Evolutionary conservation across 2,329 filamentous ascomycete genomes (phyloP).

Genomic region (Exutisphaerella laricina): DNA sequence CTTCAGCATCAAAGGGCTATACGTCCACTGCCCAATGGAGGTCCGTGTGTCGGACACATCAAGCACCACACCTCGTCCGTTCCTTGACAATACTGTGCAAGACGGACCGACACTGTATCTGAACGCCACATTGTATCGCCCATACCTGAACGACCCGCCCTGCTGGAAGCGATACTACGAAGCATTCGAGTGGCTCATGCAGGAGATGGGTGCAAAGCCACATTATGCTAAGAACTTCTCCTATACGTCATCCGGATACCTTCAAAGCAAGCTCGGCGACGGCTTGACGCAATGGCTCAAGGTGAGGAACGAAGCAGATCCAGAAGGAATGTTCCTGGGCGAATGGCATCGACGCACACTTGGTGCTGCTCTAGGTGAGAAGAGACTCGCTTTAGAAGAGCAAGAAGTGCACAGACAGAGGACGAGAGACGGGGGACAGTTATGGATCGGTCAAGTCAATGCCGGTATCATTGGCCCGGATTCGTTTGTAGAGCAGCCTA

Average conservation of each 20-base stretch:
- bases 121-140: constrained; percentile 83
- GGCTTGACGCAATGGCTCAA: constrained; percentile 61
- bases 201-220: constrained; percentile 70
- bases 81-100: constrained; percentile 64
- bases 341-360: constrained; percentile 79
- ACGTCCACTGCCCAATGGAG: constrained; percentile 85
- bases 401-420: constrained; percentile 33
- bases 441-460: constrained; percentile 32
- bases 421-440: constrained; percentile 41
- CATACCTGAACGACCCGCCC: constrained; percentile 71
- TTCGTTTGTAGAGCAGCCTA: constrained; percentile 27
- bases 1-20: constrained; percentile 71
- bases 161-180: constrained; percentile 74
- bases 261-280: constrained; percentile 64
- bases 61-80: constrained; percentile 47
- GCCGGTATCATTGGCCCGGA: constrained; percentile 23
- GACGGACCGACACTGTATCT: constrained; percentile 76
- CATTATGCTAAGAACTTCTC: constrained; percentile 94
- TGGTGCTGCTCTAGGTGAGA: constrained; percentile 32
- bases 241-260: constrained; percentile 51
- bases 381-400: constrained; percentile 39
- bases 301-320: constrained; percentile 66
- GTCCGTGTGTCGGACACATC: constrained; percentile 76
- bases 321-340: constrained; percentile 80
- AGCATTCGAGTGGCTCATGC: constrained; percentile 88